These are phyloP conservation scores for Cucurbitaria berberidis DNA, from an alignment of 2,329 filamentous ascomycete genomes.

Conservation along the genomic window DNA sequence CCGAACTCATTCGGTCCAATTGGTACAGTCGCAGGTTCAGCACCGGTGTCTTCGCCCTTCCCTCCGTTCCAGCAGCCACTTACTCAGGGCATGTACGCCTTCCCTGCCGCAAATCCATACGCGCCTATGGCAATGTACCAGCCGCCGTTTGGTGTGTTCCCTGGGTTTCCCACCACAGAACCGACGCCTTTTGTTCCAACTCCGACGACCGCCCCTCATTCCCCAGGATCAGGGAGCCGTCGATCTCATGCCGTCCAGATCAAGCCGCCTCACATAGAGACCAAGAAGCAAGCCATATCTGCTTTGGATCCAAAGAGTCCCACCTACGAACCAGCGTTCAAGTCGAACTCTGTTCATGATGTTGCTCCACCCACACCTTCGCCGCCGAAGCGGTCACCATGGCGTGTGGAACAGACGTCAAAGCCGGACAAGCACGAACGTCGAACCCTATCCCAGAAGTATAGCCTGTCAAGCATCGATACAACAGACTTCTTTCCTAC, in stretches of 20 bases:
- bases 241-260: constrained; percentile 51
- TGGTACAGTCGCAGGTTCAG: constrained; percentile 7
- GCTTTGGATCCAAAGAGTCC: constrained; percentile 49
- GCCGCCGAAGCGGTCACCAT: constrained; percentile 38
- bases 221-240: constrained; percentile 42
- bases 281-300: constrained; percentile 33
- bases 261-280: constrained; percentile 44
- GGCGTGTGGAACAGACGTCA: constrained; percentile 30
- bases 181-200: constrained; percentile 29
- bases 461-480: constrained; percentile 48
- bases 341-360: constrained; percentile 14
- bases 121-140: constrained; percentile 38
- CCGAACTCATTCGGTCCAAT: constrained; percentile 14
- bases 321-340: constrained; percentile 45
- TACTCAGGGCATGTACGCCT: constrained; percentile 32
- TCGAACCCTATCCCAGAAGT: constrained; percentile 37
- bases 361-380: constrained; percentile 41
- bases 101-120: constrained; percentile 28
- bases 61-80: constrained; percentile 35
- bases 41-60: constrained; percentile 23
- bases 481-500: constrained; percentile 52
- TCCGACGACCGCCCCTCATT: constrained; percentile 23
- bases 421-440: constrained; percentile 20
- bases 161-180: constrained; percentile 25
- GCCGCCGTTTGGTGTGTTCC: constrained; percentile 27